Evolutionary conservation across 352 stramenopile genomes (phyloP).

Genomic region (Pythium periplocum): DNA sequence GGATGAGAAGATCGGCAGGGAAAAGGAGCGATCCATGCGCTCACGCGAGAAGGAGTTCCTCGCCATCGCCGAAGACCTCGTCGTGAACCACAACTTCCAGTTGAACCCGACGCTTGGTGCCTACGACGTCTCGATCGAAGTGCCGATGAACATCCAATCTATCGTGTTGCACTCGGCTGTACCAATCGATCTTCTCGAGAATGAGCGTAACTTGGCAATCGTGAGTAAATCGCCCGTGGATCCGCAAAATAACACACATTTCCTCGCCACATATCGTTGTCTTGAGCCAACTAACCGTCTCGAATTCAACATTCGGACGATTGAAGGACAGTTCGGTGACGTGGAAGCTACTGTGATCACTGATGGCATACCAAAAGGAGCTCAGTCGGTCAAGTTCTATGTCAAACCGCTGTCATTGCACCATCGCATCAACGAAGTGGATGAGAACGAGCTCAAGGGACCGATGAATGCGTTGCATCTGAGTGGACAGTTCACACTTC

Average conservation of each 20-base stretch:
- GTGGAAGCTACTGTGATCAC: slow-evolving; percentile 72
- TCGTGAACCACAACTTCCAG: slow-evolving; percentile 75
- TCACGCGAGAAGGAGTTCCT: slow-evolving; percentile 58
- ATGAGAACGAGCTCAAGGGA: slow-evolving; percentile 45
- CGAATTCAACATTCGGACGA: slow-evolving; percentile 76
- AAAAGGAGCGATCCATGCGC: slow-evolving; percentile 36
- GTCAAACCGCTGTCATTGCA: slow-evolving; percentile 82
- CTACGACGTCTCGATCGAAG: slow-evolving; percentile 80
- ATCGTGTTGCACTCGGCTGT: slow-evolving; percentile 71
- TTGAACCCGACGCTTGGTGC: slow-evolving; percentile 58
- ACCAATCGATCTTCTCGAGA: slow-evolving; percentile 73
- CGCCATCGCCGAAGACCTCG: slow-evolving; percentile 66
- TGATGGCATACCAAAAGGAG: slow-evolving; percentile 50
- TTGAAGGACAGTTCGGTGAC: slow-evolving; percentile 81
- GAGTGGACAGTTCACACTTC: slow-evolving; percentile 67
- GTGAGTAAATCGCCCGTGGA: slow-evolving; percentile 64
- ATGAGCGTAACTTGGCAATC: slow-evolving; percentile 67
- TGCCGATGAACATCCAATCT: slow-evolving; percentile 74
- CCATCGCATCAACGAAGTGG: slow-evolving; percentile 63
- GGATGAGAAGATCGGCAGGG: slow-evolving; percentile 62
- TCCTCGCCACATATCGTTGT: slow-evolving; percentile 77
- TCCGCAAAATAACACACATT: slow-evolving; percentile 47
- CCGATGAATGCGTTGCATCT: slow-evolving; percentile 64
- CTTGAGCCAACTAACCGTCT: slow-evolving; percentile 74
- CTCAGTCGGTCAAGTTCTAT: slow-evolving; percentile 66